Evolutionary conservation across 2,329 filamentous ascomycete genomes (phyloP), one percentile per base, ranked within the genome.

Genomic region (Ophiocordyceps camponoti-saundersi): DNA sequence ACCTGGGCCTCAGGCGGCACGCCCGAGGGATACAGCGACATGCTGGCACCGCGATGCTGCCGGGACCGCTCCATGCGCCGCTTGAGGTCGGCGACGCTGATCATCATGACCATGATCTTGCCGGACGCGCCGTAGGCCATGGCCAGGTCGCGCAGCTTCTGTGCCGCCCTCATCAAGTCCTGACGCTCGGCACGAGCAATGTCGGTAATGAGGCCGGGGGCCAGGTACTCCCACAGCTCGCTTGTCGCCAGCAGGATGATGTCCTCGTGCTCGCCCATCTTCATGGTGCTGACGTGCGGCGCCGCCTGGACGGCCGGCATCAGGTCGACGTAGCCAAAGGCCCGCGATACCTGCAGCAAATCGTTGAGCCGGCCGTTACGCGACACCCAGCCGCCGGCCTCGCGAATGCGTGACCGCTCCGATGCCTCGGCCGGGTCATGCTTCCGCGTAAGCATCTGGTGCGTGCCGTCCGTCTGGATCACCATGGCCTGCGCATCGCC

Each of bases 21-120:
- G 5, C 82, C 77, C 20, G 84, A 82, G 1, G 85, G 84, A 46
- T 85, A 85, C 64, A 94, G 77, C 15, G 85, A 87, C 73, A 93
- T 82, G 65, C 85, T 93, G 56, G 88, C 80, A 40, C 85, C 86
- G 48, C 86, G 76, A 61, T 84, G 73, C 50, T 76, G 66, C 68
- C 65, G 81, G 63, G 82, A 84, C 52, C 84, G 77, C 60, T 93
- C 85, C 48, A 73, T 69, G 51, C 87, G 79, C 59, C 85, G 85
- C 65, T 94, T 90, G 47, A 98, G 69, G 58, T 96, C 89, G 47
- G 84, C 82, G 36, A 98, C 84, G 47, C 89, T 90, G 47, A 98
- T 80, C 70, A 98, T 86, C 90, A 96, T 96, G 42, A 98, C 87
- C 89, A 96, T 96, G 52, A 96, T 85, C 67, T 98, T 98, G 58